Evolutionary conservation across 257 asterid genomes (phyloP).

Genomic region (Scutellaria barbata): DNA sequence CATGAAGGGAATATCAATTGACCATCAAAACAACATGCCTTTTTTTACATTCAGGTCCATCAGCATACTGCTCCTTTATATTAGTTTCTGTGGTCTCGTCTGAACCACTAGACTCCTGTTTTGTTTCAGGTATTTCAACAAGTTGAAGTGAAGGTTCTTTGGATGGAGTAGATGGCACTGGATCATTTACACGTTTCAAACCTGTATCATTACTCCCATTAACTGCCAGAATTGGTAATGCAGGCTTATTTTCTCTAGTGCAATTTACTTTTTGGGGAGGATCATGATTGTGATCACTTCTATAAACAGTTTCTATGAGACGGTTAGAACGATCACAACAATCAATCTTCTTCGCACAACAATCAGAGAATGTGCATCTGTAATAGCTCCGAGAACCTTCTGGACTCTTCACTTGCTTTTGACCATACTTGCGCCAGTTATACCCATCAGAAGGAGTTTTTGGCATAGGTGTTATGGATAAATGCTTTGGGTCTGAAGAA

Average conservation of each 20-base stretch:
- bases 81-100: constrained; percentile 58
- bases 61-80: constrained; percentile 52
- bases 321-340: constrained; percentile 63
- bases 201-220: constrained; percentile 43
- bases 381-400: constrained; percentile 94
- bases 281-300: constrained; percentile 84
- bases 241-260: constrained; percentile 49
- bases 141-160: constrained; percentile 47
- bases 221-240: constrained; percentile 43
- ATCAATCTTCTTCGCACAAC: constrained; percentile 87
- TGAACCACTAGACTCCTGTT: constrained; percentile 60
- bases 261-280: constrained; percentile 72
- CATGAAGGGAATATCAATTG: constrained; percentile 24
- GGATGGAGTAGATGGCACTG: constrained; percentile 50
- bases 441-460: constrained; percentile 77
- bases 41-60: constrained; percentile 62
- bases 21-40: constrained; percentile 49
- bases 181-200: constrained; percentile 39
- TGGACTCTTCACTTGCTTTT: constrained; percentile 96
- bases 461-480: constrained; percentile 45
- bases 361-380: constrained; percentile 83
- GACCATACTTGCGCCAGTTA: constrained; percentile 98
- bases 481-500: constrained; percentile 41
- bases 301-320: constrained; percentile 72
- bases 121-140: constrained; percentile 43